A percentile compares a stretch with the other conserved stretches of the same genome.
phyloP scores from a whole-genome alignment of 1,284 basidiomycete species.

The Trichosporon sp. region DNA sequence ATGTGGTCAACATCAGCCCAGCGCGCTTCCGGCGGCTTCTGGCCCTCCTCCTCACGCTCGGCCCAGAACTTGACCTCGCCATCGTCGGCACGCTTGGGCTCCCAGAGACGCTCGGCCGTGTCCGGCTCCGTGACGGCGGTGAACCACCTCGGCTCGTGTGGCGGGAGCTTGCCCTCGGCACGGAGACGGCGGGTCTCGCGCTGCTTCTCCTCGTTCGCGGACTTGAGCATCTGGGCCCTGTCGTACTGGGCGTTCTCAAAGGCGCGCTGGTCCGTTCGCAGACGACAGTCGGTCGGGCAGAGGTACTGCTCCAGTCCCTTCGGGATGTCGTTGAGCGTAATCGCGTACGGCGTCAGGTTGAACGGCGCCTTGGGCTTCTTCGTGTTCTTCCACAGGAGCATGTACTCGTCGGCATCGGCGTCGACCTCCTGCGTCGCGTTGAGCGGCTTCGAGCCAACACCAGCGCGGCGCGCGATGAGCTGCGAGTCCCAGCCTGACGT shows the following conservation, averaged over 20 bases:
- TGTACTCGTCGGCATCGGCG: constrained; percentile 50
- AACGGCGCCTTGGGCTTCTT: constrained; percentile 81
- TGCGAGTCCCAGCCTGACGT: constrained; percentile 82
- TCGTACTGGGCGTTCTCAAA: constrained; percentile 93
- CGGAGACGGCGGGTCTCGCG: constrained; percentile 73
- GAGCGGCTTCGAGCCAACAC: constrained; percentile 66
- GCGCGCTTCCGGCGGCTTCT: constrained; percentile 46
- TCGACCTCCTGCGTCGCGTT: constrained; percentile 56
- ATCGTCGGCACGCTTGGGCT: constrained; percentile 63
- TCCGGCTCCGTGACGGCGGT: constrained; percentile 73
- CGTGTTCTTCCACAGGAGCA: constrained; percentile 84
- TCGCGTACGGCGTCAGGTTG: constrained; percentile 92
- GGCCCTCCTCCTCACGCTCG: constrained; percentile 71
- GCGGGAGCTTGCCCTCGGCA: constrained; percentile 72
- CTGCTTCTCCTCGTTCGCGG: constrained; percentile 84
- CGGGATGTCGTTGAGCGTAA: constrained; percentile 68
- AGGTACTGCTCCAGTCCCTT: constrained; percentile 68
- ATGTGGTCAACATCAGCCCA: constrained; percentile 78
- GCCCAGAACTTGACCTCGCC: constrained; percentile 77
- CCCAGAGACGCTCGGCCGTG: constrained; percentile 83
- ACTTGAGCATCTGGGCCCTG: constrained; percentile 82
- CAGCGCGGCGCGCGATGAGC: constrained; percentile 79
- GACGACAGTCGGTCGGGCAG: constrained; percentile 88
- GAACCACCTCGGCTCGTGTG: constrained; percentile 85
- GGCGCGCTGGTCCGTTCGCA: constrained; percentile 92